These are phyloP conservation scores for Mollisia scopiformis DNA, from an alignment of 2,329 filamentous ascomycete genomes.

Conservation along the genomic window DNA sequence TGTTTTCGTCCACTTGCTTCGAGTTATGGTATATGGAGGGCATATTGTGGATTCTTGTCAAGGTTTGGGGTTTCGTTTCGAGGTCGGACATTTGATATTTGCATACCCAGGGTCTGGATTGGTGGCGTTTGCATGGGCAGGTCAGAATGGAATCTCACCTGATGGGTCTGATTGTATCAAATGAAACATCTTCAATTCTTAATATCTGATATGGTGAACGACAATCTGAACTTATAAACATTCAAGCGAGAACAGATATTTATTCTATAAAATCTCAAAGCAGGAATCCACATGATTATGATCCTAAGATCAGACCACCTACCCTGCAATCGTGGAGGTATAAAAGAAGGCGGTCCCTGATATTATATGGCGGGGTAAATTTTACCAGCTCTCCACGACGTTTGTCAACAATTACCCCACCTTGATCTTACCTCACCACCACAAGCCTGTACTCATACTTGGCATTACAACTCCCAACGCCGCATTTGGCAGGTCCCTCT, in stretches of 20 bases:
- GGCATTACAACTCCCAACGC: not conserved
- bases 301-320: not conserved
- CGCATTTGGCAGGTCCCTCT: not conserved
- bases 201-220: too few species aligned
- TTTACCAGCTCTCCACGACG: not conserved
- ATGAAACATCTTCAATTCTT: not conserved
- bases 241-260: too few species aligned
- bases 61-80: not conserved
- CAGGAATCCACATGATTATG: too few species aligned
- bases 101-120: slow-evolving; percentile 20
- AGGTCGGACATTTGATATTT: slow-evolving; percentile 12
- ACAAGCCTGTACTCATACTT: not conserved
- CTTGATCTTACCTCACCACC: not conserved
- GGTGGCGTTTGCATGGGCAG: slow-evolving; percentile 16
- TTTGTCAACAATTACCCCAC: not conserved
- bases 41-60: not conserved
- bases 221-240: too few species aligned
- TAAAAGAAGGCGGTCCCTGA: not conserved
- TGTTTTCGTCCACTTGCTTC: not conserved
- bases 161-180: not conserved
- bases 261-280: too few species aligned
- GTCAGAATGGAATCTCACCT: slow-evolving; percentile 11
- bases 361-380: not conserved
- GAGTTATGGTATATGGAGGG: not conserved
- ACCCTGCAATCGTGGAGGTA: not conserved